Base-by-base conservation (phyloP, 1,284 basidiomycete species). In the Mycosarcoma maydis region DNA sequence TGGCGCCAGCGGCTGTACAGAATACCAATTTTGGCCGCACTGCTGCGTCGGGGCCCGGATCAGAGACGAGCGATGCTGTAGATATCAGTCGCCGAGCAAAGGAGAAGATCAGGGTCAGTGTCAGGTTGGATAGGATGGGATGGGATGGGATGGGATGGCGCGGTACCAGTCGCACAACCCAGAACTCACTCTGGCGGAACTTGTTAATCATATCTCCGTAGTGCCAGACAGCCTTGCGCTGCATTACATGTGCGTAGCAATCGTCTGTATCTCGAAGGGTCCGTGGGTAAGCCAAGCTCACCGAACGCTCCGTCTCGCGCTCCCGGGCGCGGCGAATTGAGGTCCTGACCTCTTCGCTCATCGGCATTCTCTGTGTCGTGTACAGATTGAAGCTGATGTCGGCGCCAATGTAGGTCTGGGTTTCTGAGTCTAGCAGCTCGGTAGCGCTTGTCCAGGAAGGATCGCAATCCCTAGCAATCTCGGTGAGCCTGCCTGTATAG, bases 381-480 rank as follows among this genome's bases (percentile, higher is more conserved):
- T 72, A 81, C 34, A 81, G 17, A 23, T 81, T 81, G 68, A 80
- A 78, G 23, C 59, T 62, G 45, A 81, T 70, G 55, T 81, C 79
- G 5, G 76, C 62, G 24, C 78, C 79, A 26, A 80, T 56, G 47
- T 69, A 81, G n/a, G 68, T 69, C 65, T 80, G 74, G 8, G 17
- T 55, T 8, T 41, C 64, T 1, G 43, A 53, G 52, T 77, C 73
- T 20, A 76, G 45, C 37, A 60, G 20, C 17, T 72, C 69, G 11
- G 69, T 72, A 14, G 78, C 72, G 24, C 61, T 75, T 11, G 78
- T 80, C 79, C 79, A 81, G 58, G 71, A 78, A 10, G 79, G 78
- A 53, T 81, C 78, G 37, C 72, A 59, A 38, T 81, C 79, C 43
- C 79, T 64, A 4, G 77, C 78, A 7, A 75, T 46, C 49, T 81